Conservation (phyloP, 345 rosid genomes). For the Hibiscus mutabilis region DNA sequence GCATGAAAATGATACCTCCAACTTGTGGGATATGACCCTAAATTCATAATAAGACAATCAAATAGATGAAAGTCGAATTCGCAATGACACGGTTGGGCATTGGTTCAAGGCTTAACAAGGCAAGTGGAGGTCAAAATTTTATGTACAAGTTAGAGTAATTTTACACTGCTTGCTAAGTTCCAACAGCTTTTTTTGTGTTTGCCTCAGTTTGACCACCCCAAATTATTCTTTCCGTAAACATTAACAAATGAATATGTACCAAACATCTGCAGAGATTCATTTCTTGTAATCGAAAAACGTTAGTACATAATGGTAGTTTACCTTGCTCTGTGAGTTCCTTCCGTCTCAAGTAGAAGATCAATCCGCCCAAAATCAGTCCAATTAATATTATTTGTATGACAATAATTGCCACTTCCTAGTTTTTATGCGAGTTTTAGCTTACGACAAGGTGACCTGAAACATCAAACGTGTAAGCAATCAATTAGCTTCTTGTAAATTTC, state of each 20-base stretch:
- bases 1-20: background rate
- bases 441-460: background rate
- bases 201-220: no score
- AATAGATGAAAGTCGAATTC: no score
- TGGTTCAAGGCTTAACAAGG: no score
- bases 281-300: background rate
- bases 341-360: background rate
- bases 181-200: no score
- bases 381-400: background rate
- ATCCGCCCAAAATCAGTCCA: conserved; percentile 3
- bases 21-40: background rate
- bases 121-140: no score
- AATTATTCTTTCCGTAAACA: no score
- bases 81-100: no score
- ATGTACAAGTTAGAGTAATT: no score
- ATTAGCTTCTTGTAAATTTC: background rate
- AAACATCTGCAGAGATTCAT: background rate
- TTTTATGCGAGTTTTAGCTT: background rate
- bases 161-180: no score
- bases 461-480: background rate
- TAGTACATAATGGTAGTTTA: background rate
- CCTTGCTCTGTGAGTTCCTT: conserved; percentile 13
- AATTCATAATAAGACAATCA: no score
- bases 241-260: background rate
- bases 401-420: background rate